Conservation (phyloP, 768 basidiomycete genomes). For the Lyophyllum semitale region DNA sequence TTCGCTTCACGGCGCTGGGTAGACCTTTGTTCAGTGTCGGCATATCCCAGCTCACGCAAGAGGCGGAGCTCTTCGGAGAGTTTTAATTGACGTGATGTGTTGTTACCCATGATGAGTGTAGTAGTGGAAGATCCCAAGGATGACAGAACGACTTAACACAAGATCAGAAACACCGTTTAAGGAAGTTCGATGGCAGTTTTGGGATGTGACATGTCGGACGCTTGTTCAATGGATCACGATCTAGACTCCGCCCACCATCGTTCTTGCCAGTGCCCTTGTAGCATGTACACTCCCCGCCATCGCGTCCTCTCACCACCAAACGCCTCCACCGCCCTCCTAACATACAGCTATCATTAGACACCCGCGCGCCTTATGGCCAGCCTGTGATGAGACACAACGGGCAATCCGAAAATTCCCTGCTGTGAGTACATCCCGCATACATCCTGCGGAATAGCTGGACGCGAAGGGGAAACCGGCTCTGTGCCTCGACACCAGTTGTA, state of each 20-base stretch:
- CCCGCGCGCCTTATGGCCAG: constrained; percentile 28
- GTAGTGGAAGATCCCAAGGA: no score
- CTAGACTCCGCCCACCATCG: constrained; percentile 23
- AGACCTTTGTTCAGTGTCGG: no score
- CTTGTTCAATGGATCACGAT: not conserved
- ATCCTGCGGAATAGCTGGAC: constrained; percentile 37
- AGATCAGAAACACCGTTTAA: not conserved
- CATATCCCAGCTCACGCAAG: no score
- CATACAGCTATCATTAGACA: constrained; percentile 8
- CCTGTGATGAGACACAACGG: constrained; percentile 43
- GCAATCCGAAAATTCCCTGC: constrained; percentile 32
- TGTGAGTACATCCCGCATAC: constrained; percentile 24
- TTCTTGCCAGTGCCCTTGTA: constrained; percentile 16
- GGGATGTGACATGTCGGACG: not conserved
- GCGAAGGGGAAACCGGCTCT: constrained; percentile 27
- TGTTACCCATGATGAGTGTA: no score
- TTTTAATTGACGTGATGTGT: no score
- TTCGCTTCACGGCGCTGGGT: no score
- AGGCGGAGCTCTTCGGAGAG: no score
- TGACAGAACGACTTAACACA: no score
- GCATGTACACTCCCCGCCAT: constrained; percentile 16
- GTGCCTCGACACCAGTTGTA: constrained; percentile 45
- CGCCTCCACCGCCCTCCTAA: constrained; percentile 17
- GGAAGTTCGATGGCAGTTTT: constrained; percentile 12
- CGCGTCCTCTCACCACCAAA: constrained; percentile 11